Evolutionary conservation across 257 asterid genomes (phyloP).

Genomic region (Solanum appendiculatum): DNA sequence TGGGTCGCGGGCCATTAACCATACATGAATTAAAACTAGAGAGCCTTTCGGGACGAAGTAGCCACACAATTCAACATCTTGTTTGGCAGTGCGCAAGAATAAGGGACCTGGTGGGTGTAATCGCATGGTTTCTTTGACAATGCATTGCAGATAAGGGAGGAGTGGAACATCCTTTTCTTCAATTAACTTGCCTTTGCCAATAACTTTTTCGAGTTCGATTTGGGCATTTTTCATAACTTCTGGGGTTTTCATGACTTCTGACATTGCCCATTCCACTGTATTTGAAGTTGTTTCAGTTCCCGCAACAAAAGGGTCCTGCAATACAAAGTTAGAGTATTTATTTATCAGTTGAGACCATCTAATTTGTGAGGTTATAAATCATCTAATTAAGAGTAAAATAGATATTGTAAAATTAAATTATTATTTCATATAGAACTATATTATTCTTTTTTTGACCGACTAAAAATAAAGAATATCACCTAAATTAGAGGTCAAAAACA

Average conservation of each 20-base stretch:
- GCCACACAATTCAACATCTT: neutral
- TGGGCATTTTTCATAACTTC: neutral
- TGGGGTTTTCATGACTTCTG: neutral
- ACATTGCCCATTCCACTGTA: slow-evolving; percentile 9
- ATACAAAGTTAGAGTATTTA: neutral
- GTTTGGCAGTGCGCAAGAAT: neutral
- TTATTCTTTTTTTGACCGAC: too few species aligned
- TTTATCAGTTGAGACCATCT: neutral
- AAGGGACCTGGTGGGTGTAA: neutral
- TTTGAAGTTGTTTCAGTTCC: slow-evolving; percentile 2
- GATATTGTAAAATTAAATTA: neutral
- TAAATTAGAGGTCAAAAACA: neutral
- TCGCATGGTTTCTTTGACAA: neutral
- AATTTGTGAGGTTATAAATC: neutral
- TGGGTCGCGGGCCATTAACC: neutral
- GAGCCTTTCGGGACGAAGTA: neutral
- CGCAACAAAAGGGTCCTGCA: neutral
- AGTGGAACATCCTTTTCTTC: neutral
- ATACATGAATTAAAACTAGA: neutral
- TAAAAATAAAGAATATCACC: too few species aligned
- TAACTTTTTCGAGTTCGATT: neutral
- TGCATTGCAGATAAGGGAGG: neutral
- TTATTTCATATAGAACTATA: too few species aligned
- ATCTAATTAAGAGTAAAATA: neutral
- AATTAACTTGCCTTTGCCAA: neutral